phyloP scores from a whole-genome alignment of 192 early-diverging fungal species.

The Coemansia sp. region DNA sequence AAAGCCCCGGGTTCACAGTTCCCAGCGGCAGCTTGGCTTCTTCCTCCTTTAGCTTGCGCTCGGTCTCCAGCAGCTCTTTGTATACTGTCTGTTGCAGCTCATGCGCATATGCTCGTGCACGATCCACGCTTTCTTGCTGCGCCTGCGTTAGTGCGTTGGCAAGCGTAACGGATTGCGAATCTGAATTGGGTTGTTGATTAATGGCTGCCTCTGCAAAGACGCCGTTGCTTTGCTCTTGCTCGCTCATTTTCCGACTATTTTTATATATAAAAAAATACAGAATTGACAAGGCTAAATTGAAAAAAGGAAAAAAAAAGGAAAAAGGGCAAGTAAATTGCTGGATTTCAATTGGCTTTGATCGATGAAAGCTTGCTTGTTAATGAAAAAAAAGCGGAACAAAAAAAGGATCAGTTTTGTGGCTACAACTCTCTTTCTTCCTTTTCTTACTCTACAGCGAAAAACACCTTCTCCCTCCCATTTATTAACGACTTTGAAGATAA shows the following conservation, averaged over 20 bases:
- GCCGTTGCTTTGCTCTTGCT: not conserved
- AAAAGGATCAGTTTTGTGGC: too few relatives aligned
- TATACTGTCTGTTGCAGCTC: conserved; percentile 56
- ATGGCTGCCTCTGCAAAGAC: not conserved
- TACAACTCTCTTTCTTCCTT: not conserved
- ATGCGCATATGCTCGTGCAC: conserved; percentile 44
- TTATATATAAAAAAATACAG: not conserved
- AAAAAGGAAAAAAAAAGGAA: not conserved
- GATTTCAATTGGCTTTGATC: too few relatives aligned
- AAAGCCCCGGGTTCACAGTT: conserved; percentile 44
- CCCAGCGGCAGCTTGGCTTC: conserved; percentile 16
- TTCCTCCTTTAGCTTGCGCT: conserved; percentile 28
- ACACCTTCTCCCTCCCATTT: not conserved
- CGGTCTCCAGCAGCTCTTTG: conserved; percentile 34
- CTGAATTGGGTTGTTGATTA: not conserved
- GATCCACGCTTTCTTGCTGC: conserved; percentile 37
- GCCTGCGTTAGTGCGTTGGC: conserved; percentile 33
- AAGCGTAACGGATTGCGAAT: not conserved
- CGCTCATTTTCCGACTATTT: not conserved
- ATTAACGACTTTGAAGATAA: conserved; percentile 1
- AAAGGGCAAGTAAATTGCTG: too few relatives aligned
- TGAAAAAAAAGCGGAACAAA: too few relatives aligned
- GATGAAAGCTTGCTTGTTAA: too few relatives aligned
- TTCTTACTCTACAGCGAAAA: not conserved
- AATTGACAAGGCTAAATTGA: not conserved